Base-by-base conservation (phyloP, 2,329 filamentous ascomycete genomes). In the Ceratocystis variospora region DNA sequence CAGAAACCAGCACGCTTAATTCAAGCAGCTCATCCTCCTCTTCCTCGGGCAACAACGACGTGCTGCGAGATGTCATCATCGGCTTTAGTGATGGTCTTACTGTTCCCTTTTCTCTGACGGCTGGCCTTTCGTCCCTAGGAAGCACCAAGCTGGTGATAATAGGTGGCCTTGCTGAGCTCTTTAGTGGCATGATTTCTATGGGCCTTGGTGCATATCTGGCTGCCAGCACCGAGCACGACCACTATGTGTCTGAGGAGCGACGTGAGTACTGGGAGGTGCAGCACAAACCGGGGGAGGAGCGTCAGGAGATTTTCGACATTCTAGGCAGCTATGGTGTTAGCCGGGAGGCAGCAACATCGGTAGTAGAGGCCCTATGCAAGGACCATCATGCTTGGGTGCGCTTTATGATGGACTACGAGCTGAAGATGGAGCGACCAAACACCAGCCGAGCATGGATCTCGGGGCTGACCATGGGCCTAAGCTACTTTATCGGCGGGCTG, bases 61-160 rank as follows among this genome's bases (percentile, higher is more conserved):
- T 83, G 64, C 75, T 86, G 17, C 79, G 81, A 59, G 85, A 89
- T 74, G 80, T 85, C 69, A 90, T 88, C 68, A 86, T 92, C 70
- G 88, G 88, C 64, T 85, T 91, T 70, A 86, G 88, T 0, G 88
- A 92, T 72, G 88, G 88, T 17, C 79, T 92, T 70, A 92, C 88
- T 0, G 88, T 92, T 0, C 88, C 88, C 0, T 92, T 92, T 70
- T 88, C 88, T 17, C 78, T 92, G 46, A 90, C 87, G 0, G 88
- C 89, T 0, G 88, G 88, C 15, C 79, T 92, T 1, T 86, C 83
- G 1, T 81, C 80, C 63, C 77, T 88, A 59, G 85, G 85, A n/a
- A 79, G 83, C 72, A 85, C 84, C 41, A 81, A 79, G 62, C 81
- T 87, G 3, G 85, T 88, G 69, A 83, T 93, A 67, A 83, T 87